A percentile compares a stretch with the other conserved stretches of the same genome.
phyloP scores from a whole-genome alignment of 148 eudicot species.

The Vaccinium myrtillus region DNA sequence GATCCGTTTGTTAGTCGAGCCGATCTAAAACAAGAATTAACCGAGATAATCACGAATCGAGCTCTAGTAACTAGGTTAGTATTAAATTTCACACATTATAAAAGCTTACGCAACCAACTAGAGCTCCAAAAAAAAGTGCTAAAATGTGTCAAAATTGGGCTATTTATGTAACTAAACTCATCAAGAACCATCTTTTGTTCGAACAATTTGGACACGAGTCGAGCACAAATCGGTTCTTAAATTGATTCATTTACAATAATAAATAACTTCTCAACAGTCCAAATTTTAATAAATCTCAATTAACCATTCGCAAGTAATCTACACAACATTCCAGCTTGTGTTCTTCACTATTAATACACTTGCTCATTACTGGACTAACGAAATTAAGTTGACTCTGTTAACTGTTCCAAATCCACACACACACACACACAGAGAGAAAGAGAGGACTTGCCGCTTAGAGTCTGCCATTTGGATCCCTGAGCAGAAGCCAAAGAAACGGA shows the following conservation, averaged over 20 bases:
- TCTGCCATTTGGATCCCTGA: slow-evolving; percentile 43
- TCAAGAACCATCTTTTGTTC: background rate
- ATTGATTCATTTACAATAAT: background rate
- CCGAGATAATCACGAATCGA: background rate
- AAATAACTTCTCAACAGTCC: background rate
- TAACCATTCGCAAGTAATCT: background rate
- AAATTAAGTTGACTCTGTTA: background rate
- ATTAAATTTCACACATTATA: background rate
- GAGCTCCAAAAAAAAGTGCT: background rate
- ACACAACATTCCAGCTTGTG: background rate
- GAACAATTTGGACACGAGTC: background rate
- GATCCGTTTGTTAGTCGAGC: background rate
- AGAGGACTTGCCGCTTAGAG: slow-evolving; percentile 30
- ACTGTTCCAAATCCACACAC: background rate
- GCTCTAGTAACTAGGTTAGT: background rate
- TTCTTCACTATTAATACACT: background rate
- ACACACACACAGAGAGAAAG: background rate
- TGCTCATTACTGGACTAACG: background rate
- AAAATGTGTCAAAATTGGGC: background rate
- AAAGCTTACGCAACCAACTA: background rate
- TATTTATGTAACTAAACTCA: background rate
- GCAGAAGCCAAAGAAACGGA: slow-evolving; percentile 30
- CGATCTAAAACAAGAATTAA: background rate
- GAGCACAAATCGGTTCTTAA: background rate
- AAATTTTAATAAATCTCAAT: background rate